Base-by-base conservation (phyloP, 1,139 yeast genomes). In the Yamadazyma mexicana region DNA sequence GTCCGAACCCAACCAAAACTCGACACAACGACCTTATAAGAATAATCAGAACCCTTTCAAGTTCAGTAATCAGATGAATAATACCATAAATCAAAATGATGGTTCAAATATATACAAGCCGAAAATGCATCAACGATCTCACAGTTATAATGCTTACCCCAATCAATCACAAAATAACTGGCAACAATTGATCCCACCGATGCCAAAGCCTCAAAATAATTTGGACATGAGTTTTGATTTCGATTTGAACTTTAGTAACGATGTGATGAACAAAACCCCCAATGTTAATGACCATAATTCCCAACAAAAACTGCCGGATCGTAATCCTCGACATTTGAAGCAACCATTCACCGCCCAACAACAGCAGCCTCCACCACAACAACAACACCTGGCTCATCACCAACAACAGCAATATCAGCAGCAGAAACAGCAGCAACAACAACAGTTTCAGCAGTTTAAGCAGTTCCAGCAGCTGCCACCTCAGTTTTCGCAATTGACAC, bases 181-280 rank as follows among this genome's bases (percentile, higher is more conserved):
- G 61, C 55, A 54, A 14, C 43, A 45, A 10, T 44, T 54, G 32
- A 52, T 54, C 7, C 58, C 61, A 17, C 59, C 61, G 2, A 37
- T 53, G 34, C 57, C 56, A 4, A 44, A 44, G 15, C 42, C 38
- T 17, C 43, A 44, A 33, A 47, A 37, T 40, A 42, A 46, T 33
- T 44, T 40, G 16, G 44, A 48, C 37, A 43, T 41, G 15, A 31
- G 38, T 14, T 40, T 47, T 33, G 42, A 47, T 36, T 34, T 47
- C 33, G 42, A 47, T 36, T 34, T 39, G 23, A 39, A 40, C 33
- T 35, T 39, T 33, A 28, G 30, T 38, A 43, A 42, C 28, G 45
- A 46, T 33, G 18, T 40, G 30, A 42, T 40, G 46, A 44, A 30
- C 35, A 26, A 9, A 7, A 24, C 8, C 22, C 38, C 40, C 35